Percentiles rank a stretch among this genome's conserved stretches.
Conservation (phyloP, 2,329 filamentous ascomycete genomes). For the Apiospora pterosperma region DNA sequence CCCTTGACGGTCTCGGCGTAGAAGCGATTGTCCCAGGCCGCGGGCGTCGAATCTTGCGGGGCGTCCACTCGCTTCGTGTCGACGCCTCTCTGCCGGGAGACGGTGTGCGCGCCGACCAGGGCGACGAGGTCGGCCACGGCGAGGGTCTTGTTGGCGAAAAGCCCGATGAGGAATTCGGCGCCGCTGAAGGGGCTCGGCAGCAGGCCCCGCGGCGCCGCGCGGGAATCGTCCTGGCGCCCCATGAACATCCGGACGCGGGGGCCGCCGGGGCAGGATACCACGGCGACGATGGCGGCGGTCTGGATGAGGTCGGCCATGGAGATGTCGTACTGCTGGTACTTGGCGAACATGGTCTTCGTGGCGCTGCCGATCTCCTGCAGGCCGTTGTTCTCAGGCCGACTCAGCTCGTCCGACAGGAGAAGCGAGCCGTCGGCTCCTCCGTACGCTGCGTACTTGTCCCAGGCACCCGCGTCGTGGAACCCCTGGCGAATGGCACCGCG, state of each 20-base stretch:
- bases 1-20: conserved; percentile 38
- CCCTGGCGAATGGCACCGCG: conserved; percentile 42
- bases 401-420: conserved; percentile 35
- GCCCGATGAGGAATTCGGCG: conserved; percentile 38
- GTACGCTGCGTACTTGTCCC: conserved; percentile 31
- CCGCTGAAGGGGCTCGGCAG: conserved; percentile 39
- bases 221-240: conserved; percentile 41
- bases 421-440: conserved; percentile 46
- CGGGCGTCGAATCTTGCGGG: conserved; percentile 45
- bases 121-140: conserved; percentile 46
- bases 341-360: conserved; percentile 33
- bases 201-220: conserved; percentile 36
- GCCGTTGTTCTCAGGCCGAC: conserved; percentile 40
- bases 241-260: conserved; percentile 51
- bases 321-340: conserved; percentile 35
- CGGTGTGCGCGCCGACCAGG: conserved; percentile 51
- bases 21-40: conserved; percentile 47
- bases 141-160: conserved; percentile 51
- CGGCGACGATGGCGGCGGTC: conserved; percentile 47
- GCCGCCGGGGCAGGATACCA: conserved; percentile 40
- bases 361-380: conserved; percentile 37
- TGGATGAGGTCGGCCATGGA: conserved; percentile 53
- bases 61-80: conserved; percentile 33
- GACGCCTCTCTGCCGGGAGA: conserved; percentile 43
- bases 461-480: conserved; percentile 45